Percentiles rank a stretch among this genome's conserved stretches.
phyloP scores from a whole-genome alignment of 148 eudicot genomes.

The Spergularia marina region DNA sequence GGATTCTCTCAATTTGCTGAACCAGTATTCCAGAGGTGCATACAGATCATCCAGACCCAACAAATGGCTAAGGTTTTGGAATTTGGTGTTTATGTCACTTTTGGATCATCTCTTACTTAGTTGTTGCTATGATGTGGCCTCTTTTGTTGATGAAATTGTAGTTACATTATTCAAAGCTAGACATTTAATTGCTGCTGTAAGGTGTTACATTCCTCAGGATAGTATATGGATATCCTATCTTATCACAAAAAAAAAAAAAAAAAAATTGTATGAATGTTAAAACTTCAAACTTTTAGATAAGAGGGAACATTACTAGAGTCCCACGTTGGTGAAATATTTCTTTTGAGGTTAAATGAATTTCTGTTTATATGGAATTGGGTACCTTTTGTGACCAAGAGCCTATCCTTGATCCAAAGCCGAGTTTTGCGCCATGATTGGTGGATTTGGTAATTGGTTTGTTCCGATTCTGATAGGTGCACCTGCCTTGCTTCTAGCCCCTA shows the following conservation, averaged over 20 bases:
- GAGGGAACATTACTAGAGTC: background rate
- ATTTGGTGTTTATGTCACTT: constrained; percentile 2
- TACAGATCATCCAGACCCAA: constrained; percentile 82
- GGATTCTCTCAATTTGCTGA: constrained; percentile 91
- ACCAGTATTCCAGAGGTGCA: constrained; percentile 97
- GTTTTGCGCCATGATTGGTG: too few relatives aligned
- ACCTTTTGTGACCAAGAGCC: too few relatives aligned
- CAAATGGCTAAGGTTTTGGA: constrained; percentile 76
- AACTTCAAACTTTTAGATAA: too few relatives aligned
- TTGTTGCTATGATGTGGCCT: background rate
- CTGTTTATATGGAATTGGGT: background rate
- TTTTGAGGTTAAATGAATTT: background rate
- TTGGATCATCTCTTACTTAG: background rate
- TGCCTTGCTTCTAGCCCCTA: too few relatives aligned
- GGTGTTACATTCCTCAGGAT: background rate
- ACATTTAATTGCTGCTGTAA: background rate
- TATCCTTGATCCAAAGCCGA: too few relatives aligned
- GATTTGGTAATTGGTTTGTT: too few relatives aligned
- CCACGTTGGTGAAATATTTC: background rate
- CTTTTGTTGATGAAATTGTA: background rate
- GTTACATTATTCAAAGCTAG: background rate
- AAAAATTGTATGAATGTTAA: too few relatives aligned
- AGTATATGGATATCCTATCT: background rate
- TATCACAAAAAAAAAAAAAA: too few relatives aligned
- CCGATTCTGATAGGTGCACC: too few relatives aligned